phyloP scores from a whole-genome alignment of 1,139 yeast genomes.

The Geotrichum histeridarum region DNA sequence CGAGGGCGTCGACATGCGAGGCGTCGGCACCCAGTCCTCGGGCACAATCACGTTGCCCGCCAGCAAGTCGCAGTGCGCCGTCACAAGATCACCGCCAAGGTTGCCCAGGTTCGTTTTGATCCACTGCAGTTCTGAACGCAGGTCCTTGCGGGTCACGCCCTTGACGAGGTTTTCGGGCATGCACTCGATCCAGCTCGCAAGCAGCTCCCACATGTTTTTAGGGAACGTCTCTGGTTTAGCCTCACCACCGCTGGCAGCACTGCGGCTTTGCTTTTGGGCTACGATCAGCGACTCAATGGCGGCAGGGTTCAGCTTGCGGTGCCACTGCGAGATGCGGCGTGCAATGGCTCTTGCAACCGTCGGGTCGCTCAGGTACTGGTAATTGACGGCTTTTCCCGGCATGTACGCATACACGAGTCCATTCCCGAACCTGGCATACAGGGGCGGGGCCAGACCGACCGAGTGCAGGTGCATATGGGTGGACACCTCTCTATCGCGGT shows the following conservation, averaged over 20 bases:
- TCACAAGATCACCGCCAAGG: conserved; percentile 49
- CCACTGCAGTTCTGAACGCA: conserved; percentile 58
- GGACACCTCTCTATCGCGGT: conserved; percentile 69
- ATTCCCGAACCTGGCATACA: conserved; percentile 64
- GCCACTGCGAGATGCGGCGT: conserved; percentile 70
- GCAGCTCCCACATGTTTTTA: conserved; percentile 53
- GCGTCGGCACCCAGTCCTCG: conserved; percentile 31
- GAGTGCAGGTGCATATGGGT: conserved; percentile 62
- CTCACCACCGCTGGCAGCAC: conserved; percentile 11
- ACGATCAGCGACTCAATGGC: conserved; percentile 49
- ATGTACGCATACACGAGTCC: conserved; percentile 71
- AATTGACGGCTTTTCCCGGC: conserved; percentile 59
- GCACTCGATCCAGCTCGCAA: conserved; percentile 57
- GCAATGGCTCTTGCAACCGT: conserved; percentile 56
- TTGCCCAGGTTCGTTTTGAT: conserved; percentile 40
- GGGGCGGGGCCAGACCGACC: conserved; percentile 61
- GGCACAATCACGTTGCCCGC: conserved; percentile 71
- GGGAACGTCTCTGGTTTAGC: conserved; percentile 18
- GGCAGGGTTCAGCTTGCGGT: conserved; percentile 42
- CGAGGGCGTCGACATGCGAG: not conserved
- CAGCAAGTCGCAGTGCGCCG: conserved; percentile 66
- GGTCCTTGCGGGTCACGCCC: conserved; percentile 24
- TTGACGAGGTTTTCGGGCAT: conserved; percentile 44
- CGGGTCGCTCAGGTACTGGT: conserved; percentile 49
- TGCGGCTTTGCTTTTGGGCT: not conserved